A percentile compares a stretch with the other conserved stretches of the same genome.
phyloP scores from a whole-genome alignment of 306 rosid species.

The Prunus mume region DNA sequence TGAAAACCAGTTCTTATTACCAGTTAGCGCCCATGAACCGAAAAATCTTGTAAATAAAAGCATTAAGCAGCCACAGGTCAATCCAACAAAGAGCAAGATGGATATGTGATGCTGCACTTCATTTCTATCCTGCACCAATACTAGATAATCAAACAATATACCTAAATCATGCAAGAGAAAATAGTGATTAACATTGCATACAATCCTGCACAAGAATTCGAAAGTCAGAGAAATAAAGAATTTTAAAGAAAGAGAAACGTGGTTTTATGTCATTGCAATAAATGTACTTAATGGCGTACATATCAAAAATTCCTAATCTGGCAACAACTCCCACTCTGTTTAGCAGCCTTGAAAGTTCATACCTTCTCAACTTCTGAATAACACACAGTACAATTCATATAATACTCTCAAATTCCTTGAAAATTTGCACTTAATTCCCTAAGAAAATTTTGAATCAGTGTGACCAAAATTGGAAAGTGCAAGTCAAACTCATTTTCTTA shows the following conservation, averaged over 20 bases:
- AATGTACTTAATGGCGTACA: not conserved
- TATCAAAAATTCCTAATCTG: not conserved
- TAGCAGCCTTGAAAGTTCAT: not conserved
- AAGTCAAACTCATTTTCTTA: not conserved
- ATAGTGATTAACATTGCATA: not conserved
- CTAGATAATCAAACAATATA: constrained; percentile 15
- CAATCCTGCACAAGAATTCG: not conserved
- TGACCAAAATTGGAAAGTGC: not conserved
- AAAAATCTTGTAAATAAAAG: constrained; percentile 66
- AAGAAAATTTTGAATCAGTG: not conserved
- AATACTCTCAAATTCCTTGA: not conserved
- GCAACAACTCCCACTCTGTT: not conserved
- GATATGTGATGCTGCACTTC: constrained; percentile 81
- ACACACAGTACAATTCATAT: not conserved
- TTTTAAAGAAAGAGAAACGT: no score
- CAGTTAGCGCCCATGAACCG: constrained; percentile 68
- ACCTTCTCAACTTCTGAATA: not conserved
- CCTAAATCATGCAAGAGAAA: not conserved
- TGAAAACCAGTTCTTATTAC: constrained; percentile 40
- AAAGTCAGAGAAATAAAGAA: not conserved
- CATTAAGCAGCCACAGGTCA: constrained; percentile 76
- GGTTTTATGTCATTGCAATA: not conserved
- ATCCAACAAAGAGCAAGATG: constrained; percentile 73
- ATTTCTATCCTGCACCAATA: constrained; percentile 59
- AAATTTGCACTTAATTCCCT: not conserved